Base-by-base conservation (phyloP, 2,329 filamentous ascomycete species). In the Microdochium paspali region DNA sequence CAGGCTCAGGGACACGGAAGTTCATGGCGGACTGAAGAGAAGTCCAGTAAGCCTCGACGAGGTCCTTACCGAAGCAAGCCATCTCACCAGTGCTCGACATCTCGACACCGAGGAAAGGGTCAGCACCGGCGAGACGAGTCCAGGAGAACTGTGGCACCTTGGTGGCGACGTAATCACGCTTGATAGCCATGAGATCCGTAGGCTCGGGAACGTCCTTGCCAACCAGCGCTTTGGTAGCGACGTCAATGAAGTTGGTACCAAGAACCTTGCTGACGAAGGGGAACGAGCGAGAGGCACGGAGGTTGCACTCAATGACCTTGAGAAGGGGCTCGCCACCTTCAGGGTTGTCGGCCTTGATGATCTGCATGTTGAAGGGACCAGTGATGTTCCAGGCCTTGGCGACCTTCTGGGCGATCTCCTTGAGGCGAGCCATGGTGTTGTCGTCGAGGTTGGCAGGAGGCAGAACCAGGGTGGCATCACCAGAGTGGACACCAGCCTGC, bases 281-380 rank as follows among this genome's bases (percentile, higher is more conserved):
- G 83, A 97, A 97, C 1, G 91, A 97, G 53, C 91, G 90, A 50
- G 91, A 97, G 49, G 91, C 93, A 66, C 91, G 91, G 52, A 97
- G 82, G 69, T 97, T 97, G 75, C 91, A 97, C 71, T 97, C 91
- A 53, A 97, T 97, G 61, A 97, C 91, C 77, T 96, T 96, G 55
- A 97, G 80, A 24, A 79, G 75, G 28, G 87, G 80, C 61, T 85
- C 79, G 48, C 84, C 84, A 49, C 86, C 86, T 50, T 87, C 82
- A 26, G 85, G 80, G 60, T 85, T 74, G 12, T 87, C 77, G 30
- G 87, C 89, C 74, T 95, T 95, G 79, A 98, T 97, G 69, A 98
- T 95, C 66, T 98, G 93, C 91, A 98, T 97, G 79, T 98, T 98
- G 82, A 97, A 98, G 50, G 93, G 93, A 47, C 93, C 93, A 20